These are phyloP conservation scores for Aspergillus versicolor DNA, from an alignment of 2,329 filamentous ascomycete genomes.

Conservation along the genomic window DNA sequence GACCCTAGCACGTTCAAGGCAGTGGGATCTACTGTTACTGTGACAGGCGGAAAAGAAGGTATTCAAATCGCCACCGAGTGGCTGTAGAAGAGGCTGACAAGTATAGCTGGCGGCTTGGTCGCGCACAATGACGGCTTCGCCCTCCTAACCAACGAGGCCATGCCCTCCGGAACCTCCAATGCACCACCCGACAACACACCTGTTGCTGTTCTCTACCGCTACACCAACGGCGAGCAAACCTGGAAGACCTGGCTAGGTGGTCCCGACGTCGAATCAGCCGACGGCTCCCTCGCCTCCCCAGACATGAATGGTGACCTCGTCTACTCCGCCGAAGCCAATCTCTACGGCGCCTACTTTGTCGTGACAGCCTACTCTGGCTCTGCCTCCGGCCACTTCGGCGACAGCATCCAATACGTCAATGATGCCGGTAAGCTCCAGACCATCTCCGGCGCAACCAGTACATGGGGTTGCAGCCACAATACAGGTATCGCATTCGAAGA, in stretches of 20 bases:
- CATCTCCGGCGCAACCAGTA: slow-evolving; percentile 54
- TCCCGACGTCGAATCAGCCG: slow-evolving; percentile 50
- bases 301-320: slow-evolving; percentile 64
- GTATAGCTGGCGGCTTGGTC: slow-evolving; percentile 56
- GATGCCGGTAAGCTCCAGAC: slow-evolving; percentile 50
- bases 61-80: not conserved
- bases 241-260: slow-evolving; percentile 63
- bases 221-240: slow-evolving; percentile 53
- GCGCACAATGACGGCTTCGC: slow-evolving; percentile 64
- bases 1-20: slow-evolving; percentile 56
- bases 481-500: slow-evolving; percentile 64
- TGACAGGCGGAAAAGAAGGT: slow-evolving; percentile 56
- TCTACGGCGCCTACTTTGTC: slow-evolving; percentile 64
- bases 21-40: slow-evolving; percentile 52
- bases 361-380: slow-evolving; percentile 58
- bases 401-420: slow-evolving; percentile 54
- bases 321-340: slow-evolving; percentile 55
- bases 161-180: slow-evolving; percentile 49
- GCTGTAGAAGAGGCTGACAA: not conserved
- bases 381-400: slow-evolving; percentile 59
- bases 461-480: slow-evolving; percentile 65
- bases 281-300: slow-evolving; percentile 53
- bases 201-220: slow-evolving; percentile 60
- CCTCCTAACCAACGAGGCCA: slow-evolving; percentile 58
- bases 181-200: slow-evolving; percentile 51